A percentile compares a stretch with the other conserved stretches of the same genome.
Conservation (phyloP, 1,139 yeast species). For the Taphrina sp. region DNA sequence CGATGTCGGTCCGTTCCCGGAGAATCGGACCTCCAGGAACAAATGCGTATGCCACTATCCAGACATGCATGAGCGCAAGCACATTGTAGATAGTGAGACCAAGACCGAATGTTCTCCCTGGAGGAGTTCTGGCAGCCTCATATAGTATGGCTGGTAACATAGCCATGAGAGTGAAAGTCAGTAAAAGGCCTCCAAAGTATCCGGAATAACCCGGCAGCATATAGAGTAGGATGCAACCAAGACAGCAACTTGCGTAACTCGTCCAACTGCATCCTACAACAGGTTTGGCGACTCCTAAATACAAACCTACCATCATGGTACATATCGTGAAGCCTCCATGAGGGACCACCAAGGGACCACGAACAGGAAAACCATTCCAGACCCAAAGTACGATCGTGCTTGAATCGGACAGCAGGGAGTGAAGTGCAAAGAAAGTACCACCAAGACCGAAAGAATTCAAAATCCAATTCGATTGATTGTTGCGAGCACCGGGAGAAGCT, state of each 20-base stretch:
- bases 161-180: conserved; percentile 56
- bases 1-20: conserved; percentile 81
- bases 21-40: conserved; percentile 89
- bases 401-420: conserved; percentile 76
- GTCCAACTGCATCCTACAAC: conserved; percentile 40
- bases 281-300: conserved; percentile 45
- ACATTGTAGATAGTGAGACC: conserved; percentile 57
- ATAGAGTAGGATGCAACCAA: conserved; percentile 55
- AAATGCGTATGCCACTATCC: conserved; percentile 98
- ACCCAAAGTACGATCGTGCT: conserved; percentile 84
- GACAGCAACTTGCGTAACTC: conserved; percentile 48
- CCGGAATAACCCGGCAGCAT: conserved; percentile 73
- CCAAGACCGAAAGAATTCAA: conserved; percentile 72
- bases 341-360: conserved; percentile 87
- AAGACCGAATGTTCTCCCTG: conserved; percentile 58
- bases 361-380: conserved; percentile 89
- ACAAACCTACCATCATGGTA: conserved; percentile 59
- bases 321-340: conserved; percentile 70
- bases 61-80: conserved; percentile 75
- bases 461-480: conserved; percentile 13
- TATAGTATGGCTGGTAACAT: conserved; percentile 36
- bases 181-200: conserved; percentile 68
- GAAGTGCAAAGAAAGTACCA: conserved; percentile 66
- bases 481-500: not conserved
- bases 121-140: conserved; percentile 50